These are phyloP conservation scores for Ceratobasidium sp. DNA, from an alignment of 1,284 basidiomycete species.

Conservation along the genomic window DNA sequence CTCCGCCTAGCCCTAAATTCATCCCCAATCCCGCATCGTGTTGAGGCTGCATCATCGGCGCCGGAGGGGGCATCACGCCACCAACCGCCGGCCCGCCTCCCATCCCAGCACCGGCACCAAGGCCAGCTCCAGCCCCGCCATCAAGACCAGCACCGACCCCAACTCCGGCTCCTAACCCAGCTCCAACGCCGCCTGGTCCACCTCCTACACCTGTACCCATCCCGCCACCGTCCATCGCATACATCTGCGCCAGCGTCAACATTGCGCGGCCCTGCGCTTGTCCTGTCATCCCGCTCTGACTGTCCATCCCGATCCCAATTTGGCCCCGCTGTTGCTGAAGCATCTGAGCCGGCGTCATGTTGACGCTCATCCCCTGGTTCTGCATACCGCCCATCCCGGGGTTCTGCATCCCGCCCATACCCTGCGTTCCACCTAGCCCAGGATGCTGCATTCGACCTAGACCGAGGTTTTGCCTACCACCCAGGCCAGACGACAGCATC, in stretches of 20 bases:
- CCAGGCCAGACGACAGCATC: slow-evolving; percentile 13
- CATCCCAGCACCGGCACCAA: not conserved
- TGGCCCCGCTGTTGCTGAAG: slow-evolving; percentile 15
- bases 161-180: no score
- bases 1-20: not conserved
- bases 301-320: not conserved
- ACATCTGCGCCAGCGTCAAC: slow-evolving; percentile 23
- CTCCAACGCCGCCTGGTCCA: no score
- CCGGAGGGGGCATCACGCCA: slow-evolving; percentile 27
- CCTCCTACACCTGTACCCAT: no score
- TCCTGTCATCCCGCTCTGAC: no score
- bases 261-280: not conserved
- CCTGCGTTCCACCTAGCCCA: not conserved
- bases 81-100: not conserved
- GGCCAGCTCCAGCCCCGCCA: not conserved
- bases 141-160: not conserved
- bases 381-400: slow-evolving; percentile 16
- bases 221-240: not conserved
- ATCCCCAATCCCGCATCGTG: not conserved
- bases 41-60: slow-evolving; percentile 12
- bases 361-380: not conserved
- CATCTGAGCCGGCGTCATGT: slow-evolving; percentile 21
- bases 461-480: slow-evolving; percentile 11
- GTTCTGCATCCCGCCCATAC: slow-evolving; percentile 4
- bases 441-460: slow-evolving; percentile 24